These are phyloP conservation scores for Arachnomyces sp. DNA, from an alignment of 2,329 filamentous ascomycete species.

Conservation along the genomic window DNA sequence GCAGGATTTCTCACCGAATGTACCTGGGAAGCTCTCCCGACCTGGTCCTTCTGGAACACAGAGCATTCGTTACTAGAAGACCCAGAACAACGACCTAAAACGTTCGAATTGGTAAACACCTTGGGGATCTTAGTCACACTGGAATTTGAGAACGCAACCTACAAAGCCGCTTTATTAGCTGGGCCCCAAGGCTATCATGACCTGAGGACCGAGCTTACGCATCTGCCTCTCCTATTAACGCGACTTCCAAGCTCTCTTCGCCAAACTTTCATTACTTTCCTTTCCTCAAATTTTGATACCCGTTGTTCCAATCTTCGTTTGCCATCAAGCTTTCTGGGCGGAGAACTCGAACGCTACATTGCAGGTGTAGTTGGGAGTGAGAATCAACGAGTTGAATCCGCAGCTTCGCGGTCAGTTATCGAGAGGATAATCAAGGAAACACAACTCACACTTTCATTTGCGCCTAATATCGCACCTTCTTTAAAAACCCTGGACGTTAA, in stretches of 20 bases:
- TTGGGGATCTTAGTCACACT: conserved; percentile 41
- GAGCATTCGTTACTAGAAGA: conserved; percentile 14
- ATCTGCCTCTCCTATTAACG: conserved; percentile 43
- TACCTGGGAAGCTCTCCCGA: conserved; percentile 33
- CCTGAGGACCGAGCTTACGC: conserved; percentile 31
- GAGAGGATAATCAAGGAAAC: conserved; percentile 30
- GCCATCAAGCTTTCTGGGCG: conserved; percentile 37
- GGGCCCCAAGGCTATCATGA: conserved; percentile 19
- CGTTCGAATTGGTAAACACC: conserved; percentile 19
- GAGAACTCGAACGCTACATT: conserved; percentile 34
- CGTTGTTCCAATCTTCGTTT: conserved; percentile 39
- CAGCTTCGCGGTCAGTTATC: conserved; percentile 12
- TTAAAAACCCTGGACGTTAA: conserved; percentile 28
- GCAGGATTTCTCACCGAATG: conserved; percentile 42
- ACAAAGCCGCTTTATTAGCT: conserved; percentile 44
- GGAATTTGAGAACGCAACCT: conserved; percentile 41
- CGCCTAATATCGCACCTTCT: conserved; percentile 24
- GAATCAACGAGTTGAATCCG: neutral
- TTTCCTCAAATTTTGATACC: conserved; percentile 43
- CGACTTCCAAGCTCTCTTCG: conserved; percentile 44
- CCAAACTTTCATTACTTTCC: conserved; percentile 41
- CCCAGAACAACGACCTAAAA: conserved; percentile 8
- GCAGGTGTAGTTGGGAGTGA: conserved; percentile 9
- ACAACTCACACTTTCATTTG: conserved; percentile 33
- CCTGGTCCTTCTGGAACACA: conserved; percentile 24